Evolutionary conservation across 176 grass and related monocot species (phyloP), one percentile per base, ranked within the genome.

Genomic region (Triticum urartu): DNA sequence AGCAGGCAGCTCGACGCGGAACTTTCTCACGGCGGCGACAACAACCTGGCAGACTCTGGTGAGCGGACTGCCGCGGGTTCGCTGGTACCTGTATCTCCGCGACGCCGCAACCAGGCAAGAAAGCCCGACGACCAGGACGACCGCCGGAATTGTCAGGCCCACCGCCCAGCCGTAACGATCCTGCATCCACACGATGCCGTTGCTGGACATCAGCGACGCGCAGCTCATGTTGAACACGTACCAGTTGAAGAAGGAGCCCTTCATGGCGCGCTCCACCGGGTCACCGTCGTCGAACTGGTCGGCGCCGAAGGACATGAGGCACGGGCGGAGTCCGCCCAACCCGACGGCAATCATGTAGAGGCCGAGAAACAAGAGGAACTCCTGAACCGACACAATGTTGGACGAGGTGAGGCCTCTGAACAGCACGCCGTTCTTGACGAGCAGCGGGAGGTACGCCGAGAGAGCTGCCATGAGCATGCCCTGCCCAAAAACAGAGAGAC

Each of bases 241-340:
- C 84, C 74, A 85, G 74, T 78, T 85, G 73, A 85, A 85, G 83
- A 64, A 64, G 61, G 61, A 4, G 11, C 11, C 25, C 13, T 64
- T 64, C 11, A 11, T 3, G 25, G 4, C 54, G 20, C 24, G 40
- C 63, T 86, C 84, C 43, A 43, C 21, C 13, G 73, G 26, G 42
- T 86, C 73, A 5, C 73, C 59, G n/a, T 64, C 66, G 22, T 92
- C 87, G 85, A 92, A 92, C 81, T 92, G 90, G 84, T 92, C 90
- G 68, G 90, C 90, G 47, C 90, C 83, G 68, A 92, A 87, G 30
- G 90, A 85, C 43, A 86, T 76, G 13, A 88, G 61, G 34, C 85
- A 91, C 1, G 89, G 89, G 83, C 87, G 87, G 76, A 72, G 79
- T 7, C 85, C 85, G 11, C 89, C 86, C 0, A 75, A 1, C 5